These are phyloP conservation scores for Aspergillus ustus DNA, from an alignment of 2,329 filamentous ascomycete species.

Conservation along the genomic window DNA sequence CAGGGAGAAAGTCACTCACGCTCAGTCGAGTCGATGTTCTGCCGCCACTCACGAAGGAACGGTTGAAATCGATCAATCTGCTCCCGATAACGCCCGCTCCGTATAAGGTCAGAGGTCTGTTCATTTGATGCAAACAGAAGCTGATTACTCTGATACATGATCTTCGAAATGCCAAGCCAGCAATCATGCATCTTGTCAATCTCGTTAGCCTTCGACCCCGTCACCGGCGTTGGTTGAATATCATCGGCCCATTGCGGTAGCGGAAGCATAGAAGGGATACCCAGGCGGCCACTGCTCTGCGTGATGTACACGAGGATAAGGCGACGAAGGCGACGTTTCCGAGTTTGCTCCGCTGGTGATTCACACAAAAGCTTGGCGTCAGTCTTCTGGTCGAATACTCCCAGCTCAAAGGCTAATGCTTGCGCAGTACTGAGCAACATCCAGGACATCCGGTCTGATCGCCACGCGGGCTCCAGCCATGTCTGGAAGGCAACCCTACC, in stretches of 20 bases:
- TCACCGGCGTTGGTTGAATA: slow-evolving; percentile 37
- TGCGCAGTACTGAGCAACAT: slow-evolving; percentile 93
- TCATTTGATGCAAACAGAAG: slow-evolving; percentile 85
- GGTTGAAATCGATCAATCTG: slow-evolving; percentile 81
- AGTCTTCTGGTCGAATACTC: slow-evolving; percentile 90
- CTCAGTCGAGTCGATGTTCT: slow-evolving; percentile 78
- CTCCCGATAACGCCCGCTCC: slow-evolving; percentile 80
- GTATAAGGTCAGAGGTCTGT: slow-evolving; percentile 86
- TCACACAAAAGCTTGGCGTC: slow-evolving; percentile 65
- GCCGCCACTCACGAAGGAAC: slow-evolving; percentile 76
- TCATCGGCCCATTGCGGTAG: slow-evolving; percentile 49
- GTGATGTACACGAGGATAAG: slow-evolving; percentile 89
- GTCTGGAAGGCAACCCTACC: slow-evolving; percentile 83
- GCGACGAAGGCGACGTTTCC: slow-evolving; percentile 81
- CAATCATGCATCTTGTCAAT: slow-evolving; percentile 72
- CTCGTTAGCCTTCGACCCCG: slow-evolving; percentile 37
- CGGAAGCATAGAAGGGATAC: slow-evolving; percentile 92
- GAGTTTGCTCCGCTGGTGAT: slow-evolving; percentile 66
- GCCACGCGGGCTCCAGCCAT: slow-evolving; percentile 95
- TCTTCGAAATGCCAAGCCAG: slow-evolving; percentile 90
- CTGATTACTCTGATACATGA: slow-evolving; percentile 90
- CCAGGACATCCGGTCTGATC: slow-evolving; percentile 95
- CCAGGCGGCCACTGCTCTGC: slow-evolving; percentile 89
- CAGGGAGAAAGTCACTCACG: slow-evolving; percentile 36
- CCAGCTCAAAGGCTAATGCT: slow-evolving; percentile 88